Base-by-base conservation (phyloP, 108 stramenopile species). In the Discostella stelligeroides region DNA sequence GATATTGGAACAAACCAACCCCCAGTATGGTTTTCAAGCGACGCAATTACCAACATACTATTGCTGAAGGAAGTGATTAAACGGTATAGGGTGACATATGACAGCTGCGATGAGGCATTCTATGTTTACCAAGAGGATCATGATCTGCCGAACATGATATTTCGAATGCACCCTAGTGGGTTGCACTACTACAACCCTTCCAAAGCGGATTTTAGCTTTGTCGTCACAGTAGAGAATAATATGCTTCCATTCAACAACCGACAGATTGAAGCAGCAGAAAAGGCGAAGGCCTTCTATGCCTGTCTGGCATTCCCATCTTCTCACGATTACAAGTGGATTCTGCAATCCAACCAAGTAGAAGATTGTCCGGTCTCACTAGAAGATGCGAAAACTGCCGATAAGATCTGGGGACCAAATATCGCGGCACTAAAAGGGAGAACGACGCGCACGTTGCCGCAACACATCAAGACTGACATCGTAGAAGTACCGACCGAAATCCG, bases 351-450 rank as follows among this genome's bases (percentile, higher is more conserved):
- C 18, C 40, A 41, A 12, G 38, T 68, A 1, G 39, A 45, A 15
- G 40, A 68, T 20, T 68, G 68, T 58, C 48, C 55, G 15, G 68
- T 68, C 3, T 59, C 56, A n/a, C 3, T 4, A 18, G 29, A 68
- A 2, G 68, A 68, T 58, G 68, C 38, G 1, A 21, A 68, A 18
- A 38, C 29, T 11, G 55, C 68, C 13, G 5, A 56, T 7, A 30
- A 58, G 30, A 21, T 68, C 4, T 58, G 51, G 41, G 68, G 55
- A 18, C 55, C 55, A 1, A 18, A 48, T 5, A 27, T 66, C 3
- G 64, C 64, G 14, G 42, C 64, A 5, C 21, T 66, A 6, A 66
- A 57, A 58, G 55, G 68, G 9, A 68, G 40, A 4, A 68, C 56
- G 1, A 58, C 38, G 6, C 14, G 56, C 38, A 13, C 54, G 38